Conservation (phyloP, 192 early-diverging fungal species). For the Kappamyces sp. region DNA sequence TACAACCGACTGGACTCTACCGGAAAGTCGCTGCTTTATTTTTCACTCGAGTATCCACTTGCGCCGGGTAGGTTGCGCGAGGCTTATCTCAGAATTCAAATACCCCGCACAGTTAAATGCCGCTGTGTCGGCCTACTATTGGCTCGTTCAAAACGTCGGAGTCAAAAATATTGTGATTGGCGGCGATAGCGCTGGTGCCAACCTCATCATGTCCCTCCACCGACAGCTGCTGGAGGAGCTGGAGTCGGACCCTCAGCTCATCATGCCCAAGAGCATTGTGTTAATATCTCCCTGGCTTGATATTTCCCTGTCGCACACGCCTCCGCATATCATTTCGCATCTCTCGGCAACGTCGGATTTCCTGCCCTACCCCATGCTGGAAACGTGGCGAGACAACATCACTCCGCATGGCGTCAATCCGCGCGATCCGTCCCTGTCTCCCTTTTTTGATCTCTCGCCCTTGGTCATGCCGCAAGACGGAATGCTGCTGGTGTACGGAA, state of each 20-base stretch:
- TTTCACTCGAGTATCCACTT: conserved; percentile 26
- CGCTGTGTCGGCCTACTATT: conserved; percentile 18
- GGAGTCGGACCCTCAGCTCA: neutral
- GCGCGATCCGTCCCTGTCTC: conserved; percentile 18
- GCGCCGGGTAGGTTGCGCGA: conserved; percentile 5
- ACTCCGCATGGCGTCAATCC: conserved; percentile 11
- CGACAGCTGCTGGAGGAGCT: neutral
- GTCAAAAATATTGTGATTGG: conserved; percentile 21
- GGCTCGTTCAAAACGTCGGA: conserved; percentile 20
- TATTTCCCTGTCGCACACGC: conserved; percentile 14
- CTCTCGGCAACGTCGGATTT: neutral
- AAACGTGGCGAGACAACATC: conserved; percentile 14
- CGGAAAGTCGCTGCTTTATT: conserved; percentile 13
- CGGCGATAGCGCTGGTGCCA: conserved; percentile 30
- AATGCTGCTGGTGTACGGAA: conserved; percentile 22
- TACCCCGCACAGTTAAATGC: conserved; percentile 19
- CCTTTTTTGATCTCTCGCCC: conserved; percentile 14
- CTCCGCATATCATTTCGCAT: conserved; percentile 8
- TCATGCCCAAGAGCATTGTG: conserved; percentile 10
- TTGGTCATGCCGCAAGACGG: conserved; percentile 17
- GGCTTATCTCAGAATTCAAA: neutral
- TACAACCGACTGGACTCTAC: conserved; percentile 5
- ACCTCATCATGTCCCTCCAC: conserved; percentile 22
- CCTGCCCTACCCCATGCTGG: neutral
- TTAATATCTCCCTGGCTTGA: conserved; percentile 25